These are phyloP conservation scores for Trichophyton equinum DNA, from an alignment of 2,329 filamentous ascomycete genomes.

Conservation along the genomic window DNA sequence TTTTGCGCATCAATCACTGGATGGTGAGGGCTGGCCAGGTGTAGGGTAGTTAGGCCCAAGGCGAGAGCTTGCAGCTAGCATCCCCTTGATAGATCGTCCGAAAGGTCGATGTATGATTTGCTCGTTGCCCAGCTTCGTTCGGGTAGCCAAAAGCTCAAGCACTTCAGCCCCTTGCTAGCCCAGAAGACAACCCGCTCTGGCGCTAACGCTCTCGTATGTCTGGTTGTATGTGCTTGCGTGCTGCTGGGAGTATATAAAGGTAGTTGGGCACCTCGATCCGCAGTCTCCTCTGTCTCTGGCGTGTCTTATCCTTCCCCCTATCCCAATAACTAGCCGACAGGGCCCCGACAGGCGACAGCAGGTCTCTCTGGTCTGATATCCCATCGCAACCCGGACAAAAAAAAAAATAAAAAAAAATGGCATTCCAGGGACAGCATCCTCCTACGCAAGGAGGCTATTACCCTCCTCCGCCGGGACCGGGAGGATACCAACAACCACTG, in stretches of 20 bases:
- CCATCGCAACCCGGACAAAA: background rate
- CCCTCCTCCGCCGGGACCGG: background rate
- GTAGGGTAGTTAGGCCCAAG: too few species aligned
- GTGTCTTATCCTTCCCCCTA: background rate
- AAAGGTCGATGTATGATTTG: background rate
- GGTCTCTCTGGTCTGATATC: background rate
- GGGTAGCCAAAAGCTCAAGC: background rate
- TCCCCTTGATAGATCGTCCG: background rate
- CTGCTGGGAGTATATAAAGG: background rate
- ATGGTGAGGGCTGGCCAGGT: too few species aligned
- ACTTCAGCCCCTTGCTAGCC: background rate
- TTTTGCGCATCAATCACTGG: background rate
- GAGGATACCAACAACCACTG: constrained; percentile 14
- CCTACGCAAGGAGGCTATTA: background rate
- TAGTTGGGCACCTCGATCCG: background rate
- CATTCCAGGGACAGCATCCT: background rate
- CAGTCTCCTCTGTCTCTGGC: background rate
- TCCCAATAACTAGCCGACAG: background rate
- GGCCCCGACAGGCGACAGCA: background rate
- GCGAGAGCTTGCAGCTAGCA: too few species aligned
- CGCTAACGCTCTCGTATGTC: background rate
- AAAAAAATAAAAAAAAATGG: background rate
- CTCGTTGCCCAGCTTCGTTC: background rate
- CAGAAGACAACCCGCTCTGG: background rate
- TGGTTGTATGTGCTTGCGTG: background rate